phyloP scores from a whole-genome alignment of 2,329 filamentous ascomycete species.

The Exophiala dermatitidis region DNA sequence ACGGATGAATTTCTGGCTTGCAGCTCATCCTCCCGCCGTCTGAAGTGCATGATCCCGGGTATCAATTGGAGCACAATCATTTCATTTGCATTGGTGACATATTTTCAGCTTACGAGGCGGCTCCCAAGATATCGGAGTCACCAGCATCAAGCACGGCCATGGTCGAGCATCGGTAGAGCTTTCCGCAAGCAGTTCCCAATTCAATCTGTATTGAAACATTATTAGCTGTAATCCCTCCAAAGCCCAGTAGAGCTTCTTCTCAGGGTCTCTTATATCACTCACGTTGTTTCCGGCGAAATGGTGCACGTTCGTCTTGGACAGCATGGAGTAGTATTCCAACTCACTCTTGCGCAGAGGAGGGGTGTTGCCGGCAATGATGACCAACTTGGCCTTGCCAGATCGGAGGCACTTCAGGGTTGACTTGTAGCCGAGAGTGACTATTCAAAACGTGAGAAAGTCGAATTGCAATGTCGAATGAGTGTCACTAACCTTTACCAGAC shows the following conservation, averaged over 20 bases:
- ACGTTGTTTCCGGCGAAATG: conserved; percentile 99
- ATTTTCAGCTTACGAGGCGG: conserved; percentile 5
- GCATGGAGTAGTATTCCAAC: conserved; percentile 62
- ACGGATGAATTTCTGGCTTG: background rate
- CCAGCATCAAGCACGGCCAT: conserved; percentile 96
- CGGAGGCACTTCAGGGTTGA: conserved; percentile 83
- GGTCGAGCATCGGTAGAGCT: conserved; percentile 96
- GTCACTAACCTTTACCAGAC: conserved; percentile 48
- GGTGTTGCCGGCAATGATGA: conserved; percentile 93
- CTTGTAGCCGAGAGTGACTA: conserved; percentile 85
- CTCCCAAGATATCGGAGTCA: conserved; percentile 93
- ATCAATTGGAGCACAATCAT: background rate
- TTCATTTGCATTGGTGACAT: background rate
- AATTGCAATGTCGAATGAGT: conserved; percentile 1
- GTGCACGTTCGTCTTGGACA: conserved; percentile 73
- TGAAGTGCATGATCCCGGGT: conserved; percentile 2
- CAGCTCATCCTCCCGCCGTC: conserved; percentile 1
- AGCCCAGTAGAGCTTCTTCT: conserved; percentile 81
- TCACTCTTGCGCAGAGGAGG: conserved; percentile 96
- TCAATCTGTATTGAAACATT: conserved; percentile 63
- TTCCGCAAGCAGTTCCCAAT: conserved; percentile 95
- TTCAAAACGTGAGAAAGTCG: conserved; percentile 10
- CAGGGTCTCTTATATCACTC: conserved; percentile 66
- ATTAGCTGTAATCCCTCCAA: conserved; percentile 66
- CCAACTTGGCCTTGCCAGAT: conserved; percentile 95